phyloP scores from a whole-genome alignment of 495 filamentous ascomycete species.

The Neurospora hispaniola region DNA sequence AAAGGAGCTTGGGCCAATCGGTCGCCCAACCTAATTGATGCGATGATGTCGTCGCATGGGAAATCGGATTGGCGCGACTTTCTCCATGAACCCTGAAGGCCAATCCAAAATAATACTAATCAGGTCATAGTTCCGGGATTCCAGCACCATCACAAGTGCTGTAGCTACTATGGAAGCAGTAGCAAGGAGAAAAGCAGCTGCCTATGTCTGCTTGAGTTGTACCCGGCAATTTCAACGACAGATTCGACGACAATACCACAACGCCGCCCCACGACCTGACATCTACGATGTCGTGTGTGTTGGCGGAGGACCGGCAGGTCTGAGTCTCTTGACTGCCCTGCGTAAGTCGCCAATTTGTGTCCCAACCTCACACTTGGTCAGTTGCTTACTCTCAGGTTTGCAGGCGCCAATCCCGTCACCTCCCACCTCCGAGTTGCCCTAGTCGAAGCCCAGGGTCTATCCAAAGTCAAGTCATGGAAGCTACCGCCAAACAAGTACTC shows the following conservation, averaged over 20 bases:
- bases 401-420: slow-evolving; percentile 60
- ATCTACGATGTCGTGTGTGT: slow-evolving; percentile 94
- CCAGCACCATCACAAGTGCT: neutral
- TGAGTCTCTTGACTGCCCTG: slow-evolving; percentile 78
- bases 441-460: slow-evolving; percentile 78
- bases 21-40: neutral
- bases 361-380: neutral
- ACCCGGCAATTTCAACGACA: slow-evolving; percentile 23
- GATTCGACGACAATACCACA: slow-evolving; percentile 28
- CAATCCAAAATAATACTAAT: neutral
- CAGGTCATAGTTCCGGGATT: neutral
- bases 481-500: slow-evolving; percentile 64
- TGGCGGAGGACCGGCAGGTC: slow-evolving; percentile 89
- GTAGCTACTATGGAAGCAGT: slow-evolving; percentile 14
- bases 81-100: neutral
- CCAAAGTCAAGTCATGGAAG: slow-evolving; percentile 50
- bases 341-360: slow-evolving; percentile 40
- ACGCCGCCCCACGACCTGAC: slow-evolving; percentile 32
- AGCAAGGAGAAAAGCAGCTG: slow-evolving; percentile 10
- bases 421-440: slow-evolving; percentile 74
- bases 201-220: slow-evolving; percentile 37
- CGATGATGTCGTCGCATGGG: neutral
- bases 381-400: neutral
- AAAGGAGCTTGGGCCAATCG: neutral
- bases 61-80: neutral